Evolutionary conservation across 2,329 filamentous ascomycete genomes (phyloP).

Genomic region (Fonsecaea pedrosoi): DNA sequence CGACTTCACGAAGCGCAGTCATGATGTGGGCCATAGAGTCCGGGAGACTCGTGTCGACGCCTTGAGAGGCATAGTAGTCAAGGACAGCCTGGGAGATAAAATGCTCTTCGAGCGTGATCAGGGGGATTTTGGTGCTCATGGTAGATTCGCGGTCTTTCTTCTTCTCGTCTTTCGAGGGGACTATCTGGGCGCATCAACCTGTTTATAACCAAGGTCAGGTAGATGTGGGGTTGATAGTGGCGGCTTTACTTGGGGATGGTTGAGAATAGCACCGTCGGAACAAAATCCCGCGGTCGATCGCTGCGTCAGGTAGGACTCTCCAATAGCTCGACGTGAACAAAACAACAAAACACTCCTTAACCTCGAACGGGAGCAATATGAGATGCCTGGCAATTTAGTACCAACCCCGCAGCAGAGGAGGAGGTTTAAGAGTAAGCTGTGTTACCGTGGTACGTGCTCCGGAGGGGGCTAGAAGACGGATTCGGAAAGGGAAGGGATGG

Average conservation of each 20-base stretch:
- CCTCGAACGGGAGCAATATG: neutral
- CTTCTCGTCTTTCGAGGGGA: neutral
- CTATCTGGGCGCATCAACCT: neutral
- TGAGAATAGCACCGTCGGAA: slow-evolving; percentile 10
- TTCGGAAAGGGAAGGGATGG: slow-evolving; percentile 14
- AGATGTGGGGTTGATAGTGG: slow-evolving; percentile 1
- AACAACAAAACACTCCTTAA: neutral
- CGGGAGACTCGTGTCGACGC: slow-evolving; percentile 22
- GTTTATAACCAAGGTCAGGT: neutral
- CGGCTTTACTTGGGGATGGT: neutral
- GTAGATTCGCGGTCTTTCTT: slow-evolving; percentile 1
- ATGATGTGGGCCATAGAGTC: slow-evolving; percentile 27
- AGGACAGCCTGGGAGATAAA: slow-evolving; percentile 33
- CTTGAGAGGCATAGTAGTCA: slow-evolving; percentile 30
- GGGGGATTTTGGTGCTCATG: slow-evolving; percentile 32
- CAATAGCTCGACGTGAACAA: neutral
- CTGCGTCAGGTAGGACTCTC: neutral
- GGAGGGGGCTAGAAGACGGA: slow-evolving; percentile 1
- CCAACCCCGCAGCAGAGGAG: slow-evolving; percentile 14
- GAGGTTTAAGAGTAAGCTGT: slow-evolving; percentile 11
- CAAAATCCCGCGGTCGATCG: neutral
- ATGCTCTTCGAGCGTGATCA: slow-evolving; percentile 40
- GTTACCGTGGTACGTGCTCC: neutral
- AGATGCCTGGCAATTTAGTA: neutral
- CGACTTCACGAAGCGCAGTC: slow-evolving; percentile 32